Conservation (phyloP, 2,329 filamentous ascomycete species). For the Arachnomyces sp. region DNA sequence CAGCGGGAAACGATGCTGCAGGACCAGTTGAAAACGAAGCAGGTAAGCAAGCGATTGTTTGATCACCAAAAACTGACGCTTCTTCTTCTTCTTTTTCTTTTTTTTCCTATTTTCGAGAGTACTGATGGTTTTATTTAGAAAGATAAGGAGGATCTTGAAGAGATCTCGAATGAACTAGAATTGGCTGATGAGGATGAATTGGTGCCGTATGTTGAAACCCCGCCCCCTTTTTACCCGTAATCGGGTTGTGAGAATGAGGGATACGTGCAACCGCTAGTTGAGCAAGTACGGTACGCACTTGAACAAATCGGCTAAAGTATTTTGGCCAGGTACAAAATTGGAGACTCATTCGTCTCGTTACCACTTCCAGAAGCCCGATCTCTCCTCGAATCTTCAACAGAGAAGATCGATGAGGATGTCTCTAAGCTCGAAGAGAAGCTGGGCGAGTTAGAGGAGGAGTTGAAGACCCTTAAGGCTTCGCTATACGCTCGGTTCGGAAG, state of each 20-base stretch:
- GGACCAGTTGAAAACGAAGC: slow-evolving; percentile 72
- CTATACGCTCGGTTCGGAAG: slow-evolving; percentile 91
- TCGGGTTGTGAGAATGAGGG: too few relatives aligned
- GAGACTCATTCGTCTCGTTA: slow-evolving; percentile 88
- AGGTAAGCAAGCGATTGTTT: slow-evolving; percentile 59
- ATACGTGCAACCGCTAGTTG: too few relatives aligned
- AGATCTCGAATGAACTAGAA: slow-evolving; percentile 84
- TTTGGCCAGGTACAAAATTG: slow-evolving; percentile 77
- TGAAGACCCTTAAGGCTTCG: slow-evolving; percentile 82
- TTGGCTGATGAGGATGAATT: slow-evolving; percentile 91
- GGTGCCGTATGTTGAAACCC: slow-evolving; percentile 62
- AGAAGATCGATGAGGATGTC: slow-evolving; percentile 70
- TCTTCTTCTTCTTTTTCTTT: not conserved
- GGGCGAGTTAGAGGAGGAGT: slow-evolving; percentile 69
- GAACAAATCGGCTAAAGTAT: slow-evolving; percentile 9
- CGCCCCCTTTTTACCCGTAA: not conserved
- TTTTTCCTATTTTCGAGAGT: slow-evolving; percentile 2
- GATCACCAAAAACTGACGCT: not conserved
- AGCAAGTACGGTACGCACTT: too few relatives aligned
- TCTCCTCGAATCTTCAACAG: slow-evolving; percentile 64
- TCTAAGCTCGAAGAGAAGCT: slow-evolving; percentile 69
- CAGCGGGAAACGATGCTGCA: slow-evolving; percentile 72
- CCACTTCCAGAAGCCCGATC: slow-evolving; percentile 79
- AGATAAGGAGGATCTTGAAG: slow-evolving; percentile 96
- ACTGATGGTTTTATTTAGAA: slow-evolving; percentile 55